Evolutionary conservation across 768 basidiomycete species (phyloP), one percentile per base, ranked within the genome.

Genomic region (Leucocoprinus birnbaumii): DNA sequence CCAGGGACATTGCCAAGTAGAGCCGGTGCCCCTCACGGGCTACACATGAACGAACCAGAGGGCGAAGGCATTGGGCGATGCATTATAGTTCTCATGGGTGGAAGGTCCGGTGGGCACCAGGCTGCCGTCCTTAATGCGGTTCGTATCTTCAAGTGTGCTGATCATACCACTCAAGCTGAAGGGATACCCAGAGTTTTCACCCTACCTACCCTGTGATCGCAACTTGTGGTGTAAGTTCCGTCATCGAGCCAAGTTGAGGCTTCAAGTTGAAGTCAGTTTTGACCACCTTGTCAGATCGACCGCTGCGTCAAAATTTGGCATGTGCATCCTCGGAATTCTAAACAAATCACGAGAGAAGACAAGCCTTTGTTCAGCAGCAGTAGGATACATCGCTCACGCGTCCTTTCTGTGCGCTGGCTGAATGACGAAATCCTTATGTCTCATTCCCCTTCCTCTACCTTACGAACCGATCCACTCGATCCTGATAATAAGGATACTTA

Each of bases 241-340:
- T 53, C 18, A 53, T 53, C n/a, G 8, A 5, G 5, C 31, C 11
- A 11, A 31, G 5, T 5, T 31, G 31, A 31, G 5, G 31, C 31
- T 31, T 31, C 31, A 11, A 31, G 6, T 50, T 34, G 8, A 24
- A 55, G 51, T 2, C 37, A 21, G 2, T 14, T 38, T 38, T n/a
- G 25, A 22, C 13, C 19, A 26, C 1, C 25, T 14, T 31, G 53
- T 13, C 51, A 91, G 89, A 73, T 89, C 59, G 90, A 92, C 59
- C 79, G 87, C 55, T 71, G 75, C 2, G 80, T 90, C 31, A 91
- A 91, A 67, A 88, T 92, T 5, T 92, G 90, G 90, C 71, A 76
- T 44, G 67, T 86, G 18, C 77, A 80, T 22, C 68, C 66, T 11
- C 44, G 45, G 2, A 71, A 67, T 31, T 64, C 71, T 18, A 51